A percentile compares a stretch with the other conserved stretches of the same genome.
phyloP scores from a whole-genome alignment of 2,329 filamentous ascomycete species.

The Colletotrichum somersetense region DNA sequence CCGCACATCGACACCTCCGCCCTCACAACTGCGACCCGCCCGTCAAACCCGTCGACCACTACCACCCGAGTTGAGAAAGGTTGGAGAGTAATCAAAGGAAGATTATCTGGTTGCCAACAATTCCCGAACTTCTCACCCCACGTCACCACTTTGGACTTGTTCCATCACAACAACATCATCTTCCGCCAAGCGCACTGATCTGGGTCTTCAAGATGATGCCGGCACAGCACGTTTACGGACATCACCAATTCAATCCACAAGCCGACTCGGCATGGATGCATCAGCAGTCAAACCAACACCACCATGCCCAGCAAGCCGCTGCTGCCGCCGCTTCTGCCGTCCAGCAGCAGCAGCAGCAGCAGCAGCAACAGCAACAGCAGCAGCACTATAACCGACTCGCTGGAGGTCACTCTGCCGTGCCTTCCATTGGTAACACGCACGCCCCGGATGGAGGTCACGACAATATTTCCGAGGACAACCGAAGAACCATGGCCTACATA shows the following conservation, averaged over 20 bases:
- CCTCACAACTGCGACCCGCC: not conserved
- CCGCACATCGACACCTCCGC: slow-evolving; percentile 5
- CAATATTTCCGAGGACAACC: slow-evolving; percentile 87
- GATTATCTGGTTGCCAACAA: not conserved
- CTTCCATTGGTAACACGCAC: slow-evolving; percentile 61
- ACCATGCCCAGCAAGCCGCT: slow-evolving; percentile 68
- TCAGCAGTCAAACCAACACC: slow-evolving; percentile 71
- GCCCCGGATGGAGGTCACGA: slow-evolving; percentile 71
- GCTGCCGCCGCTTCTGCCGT: slow-evolving; percentile 65
- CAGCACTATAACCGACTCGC: slow-evolving; percentile 81
- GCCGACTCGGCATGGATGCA: slow-evolving; percentile 76
- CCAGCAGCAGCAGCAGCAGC: slow-evolving; percentile 65
- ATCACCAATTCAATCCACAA: slow-evolving; percentile 75
- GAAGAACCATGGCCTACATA: slow-evolving; percentile 92
- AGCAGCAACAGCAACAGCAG: slow-evolving; percentile 62
- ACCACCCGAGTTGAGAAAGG: not conserved
- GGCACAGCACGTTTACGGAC: slow-evolving; percentile 74
- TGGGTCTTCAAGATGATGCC: slow-evolving; percentile 67
- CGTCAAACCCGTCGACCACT: not conserved
- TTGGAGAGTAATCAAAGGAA: not conserved
- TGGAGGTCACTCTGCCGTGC: slow-evolving; percentile 69
- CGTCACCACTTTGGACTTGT: not conserved
- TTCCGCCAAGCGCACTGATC: not conserved
- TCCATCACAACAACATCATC: not conserved
- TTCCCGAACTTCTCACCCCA: not conserved